Conservation (phyloP, 768 basidiomycete species). For the Imleria badia region DNA sequence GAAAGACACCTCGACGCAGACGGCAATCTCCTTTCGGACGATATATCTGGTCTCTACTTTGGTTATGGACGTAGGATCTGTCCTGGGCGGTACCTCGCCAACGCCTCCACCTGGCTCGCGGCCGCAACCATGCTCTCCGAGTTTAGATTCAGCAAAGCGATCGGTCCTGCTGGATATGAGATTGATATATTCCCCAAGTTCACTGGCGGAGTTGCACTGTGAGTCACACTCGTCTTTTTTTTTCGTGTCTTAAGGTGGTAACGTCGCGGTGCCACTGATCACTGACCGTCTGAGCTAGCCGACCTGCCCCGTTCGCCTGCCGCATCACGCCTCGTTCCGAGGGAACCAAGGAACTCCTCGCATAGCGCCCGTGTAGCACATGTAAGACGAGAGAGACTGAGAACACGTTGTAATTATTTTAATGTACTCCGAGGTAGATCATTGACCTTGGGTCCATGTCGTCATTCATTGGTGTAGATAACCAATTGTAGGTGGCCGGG, state of each 20-base stretch:
- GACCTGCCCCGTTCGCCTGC: conserved; percentile 17
- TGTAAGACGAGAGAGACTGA: neutral
- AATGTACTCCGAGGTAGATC: neutral
- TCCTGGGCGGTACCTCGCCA: conserved; percentile 23
- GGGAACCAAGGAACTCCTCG: neutral
- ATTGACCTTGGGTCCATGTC: neutral
- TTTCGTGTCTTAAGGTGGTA: neutral
- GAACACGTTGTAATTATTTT: neutral
- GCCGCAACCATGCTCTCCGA: conserved; percentile 17
- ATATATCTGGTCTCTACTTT: conserved; percentile 27
- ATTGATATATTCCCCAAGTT: conserved; percentile 24
- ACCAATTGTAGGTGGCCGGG: no score
- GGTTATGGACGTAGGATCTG: conserved; percentile 34
- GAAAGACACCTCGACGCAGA: conserved; percentile 31
- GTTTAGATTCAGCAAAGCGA: conserved; percentile 23
- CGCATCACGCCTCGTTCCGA: conserved; percentile 20
- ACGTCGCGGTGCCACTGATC: neutral
- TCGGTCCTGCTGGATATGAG: conserved; percentile 21
- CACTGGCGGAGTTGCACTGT: conserved; percentile 14
- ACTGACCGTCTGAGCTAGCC: conserved; percentile 7
- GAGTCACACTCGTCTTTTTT: neutral
- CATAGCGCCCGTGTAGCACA: neutral
- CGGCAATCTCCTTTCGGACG: conserved; percentile 20
- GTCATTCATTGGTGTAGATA: neutral
- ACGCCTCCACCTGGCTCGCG: conserved; percentile 20